Evolutionary conservation across 2,329 filamentous ascomycete species (phyloP), one percentile per base, ranked within the genome.

Genomic region (Beauveria sp.): DNA sequence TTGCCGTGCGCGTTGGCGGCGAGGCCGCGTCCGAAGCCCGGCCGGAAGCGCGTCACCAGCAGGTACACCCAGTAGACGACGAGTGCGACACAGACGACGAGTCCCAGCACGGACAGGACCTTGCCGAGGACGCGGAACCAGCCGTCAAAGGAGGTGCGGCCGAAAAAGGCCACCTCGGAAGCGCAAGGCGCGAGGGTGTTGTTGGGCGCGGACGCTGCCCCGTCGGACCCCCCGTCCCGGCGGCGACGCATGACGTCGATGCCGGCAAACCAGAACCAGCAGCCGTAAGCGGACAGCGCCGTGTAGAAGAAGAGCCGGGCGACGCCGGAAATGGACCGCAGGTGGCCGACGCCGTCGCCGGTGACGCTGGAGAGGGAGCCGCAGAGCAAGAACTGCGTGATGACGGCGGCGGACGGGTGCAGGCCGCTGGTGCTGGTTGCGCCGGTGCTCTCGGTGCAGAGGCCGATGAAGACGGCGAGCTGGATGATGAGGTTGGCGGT

Each of bases 401-500:
- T 64, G 62, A 69, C 58, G 57, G 67, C 58, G 58, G 63, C 67
- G 26, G 67, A 54, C 40, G 65, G 61, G 49, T 53, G 59, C 40
- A 51, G 43, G 8, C 62, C 38, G 38, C 14, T 10, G 18, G 6
- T 20, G 12, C n/a, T 38, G 10, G 54, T 62, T 22, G 24, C 57
- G 24, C 43, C 28, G 5, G 62, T 38, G 30, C 68, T 67, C 56
- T 67, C 62, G 43, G 57, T 67, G 60, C 69, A 71, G 7, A 70
- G 68, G 42, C 70, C 70, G 49, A 70, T 64, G 38, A 67, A 67
- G 49, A 71, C 67, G 55, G 66, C 65, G 18, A 66, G 66, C 61
- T 69, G 65, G 63, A 71, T 68, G 63, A 71, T 69, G 61, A 70
- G 67, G 49, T 71, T 70, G 63, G 70, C 67, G 52, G 70, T 67